Conservation (phyloP, 2,329 filamentous ascomycete genomes). For the Trichoderma sp. region DNA sequence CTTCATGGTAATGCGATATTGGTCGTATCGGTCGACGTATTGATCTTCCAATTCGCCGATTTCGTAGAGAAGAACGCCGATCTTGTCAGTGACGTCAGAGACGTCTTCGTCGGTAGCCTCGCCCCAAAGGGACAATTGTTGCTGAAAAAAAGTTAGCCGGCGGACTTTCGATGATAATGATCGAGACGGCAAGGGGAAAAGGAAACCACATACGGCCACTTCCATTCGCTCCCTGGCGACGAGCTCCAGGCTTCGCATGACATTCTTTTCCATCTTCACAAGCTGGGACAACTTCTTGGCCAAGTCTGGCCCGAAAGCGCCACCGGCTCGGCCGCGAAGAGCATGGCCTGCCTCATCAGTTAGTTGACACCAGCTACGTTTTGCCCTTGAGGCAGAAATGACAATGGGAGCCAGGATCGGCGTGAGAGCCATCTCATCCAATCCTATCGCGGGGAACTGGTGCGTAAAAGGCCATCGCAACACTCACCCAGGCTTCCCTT, state of each 20-base stretch:
- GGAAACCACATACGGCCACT: constrained; percentile 74
- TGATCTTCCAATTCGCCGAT: constrained; percentile 98
- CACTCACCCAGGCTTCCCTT: constrained; percentile 82
- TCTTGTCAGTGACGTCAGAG: constrained; percentile 97
- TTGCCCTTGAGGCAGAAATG: too few relatives aligned
- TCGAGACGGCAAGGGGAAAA: not conserved
- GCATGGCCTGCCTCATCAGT: constrained; percentile 56
- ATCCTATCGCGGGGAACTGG: not conserved
- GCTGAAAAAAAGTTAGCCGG: constrained; percentile 53
- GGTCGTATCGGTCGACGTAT: constrained; percentile 97
- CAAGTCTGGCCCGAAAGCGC: constrained; percentile 81
- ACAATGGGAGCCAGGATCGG: not conserved
- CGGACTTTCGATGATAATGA: not conserved
- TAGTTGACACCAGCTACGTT: not conserved
- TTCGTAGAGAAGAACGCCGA: constrained; percentile 96
- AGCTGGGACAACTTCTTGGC: constrained; percentile 97
- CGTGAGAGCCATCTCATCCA: not conserved
- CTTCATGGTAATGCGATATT: constrained; percentile 99
- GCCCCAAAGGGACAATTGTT: constrained; percentile 99
- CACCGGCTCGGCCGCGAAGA: constrained; percentile 73
- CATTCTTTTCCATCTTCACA: constrained; percentile 99
- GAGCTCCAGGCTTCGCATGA: constrained; percentile 96
- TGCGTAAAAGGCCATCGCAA: not conserved
- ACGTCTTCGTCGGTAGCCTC: constrained; percentile 96
- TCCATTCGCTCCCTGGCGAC: constrained; percentile 98